These are phyloP conservation scores for Phytopythium cucurbitacearum DNA, from an alignment of 352 stramenopile species.

Conservation along the genomic window DNA sequence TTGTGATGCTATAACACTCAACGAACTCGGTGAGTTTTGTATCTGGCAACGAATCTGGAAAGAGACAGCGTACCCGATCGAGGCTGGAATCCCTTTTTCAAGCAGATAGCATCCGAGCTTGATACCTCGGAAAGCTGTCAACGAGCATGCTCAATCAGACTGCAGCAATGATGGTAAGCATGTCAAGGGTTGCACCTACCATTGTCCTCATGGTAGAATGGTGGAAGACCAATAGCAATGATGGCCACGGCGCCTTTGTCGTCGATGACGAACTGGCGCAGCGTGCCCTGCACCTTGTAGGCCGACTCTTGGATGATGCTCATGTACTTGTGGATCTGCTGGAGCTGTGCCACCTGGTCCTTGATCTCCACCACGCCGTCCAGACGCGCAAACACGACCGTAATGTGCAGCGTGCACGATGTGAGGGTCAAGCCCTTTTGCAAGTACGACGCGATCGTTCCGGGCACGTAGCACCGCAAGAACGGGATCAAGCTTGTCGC, in stretches of 20 bases:
- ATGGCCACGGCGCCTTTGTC: constrained; percentile 83
- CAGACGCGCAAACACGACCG: constrained; percentile 67
- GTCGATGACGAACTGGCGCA: constrained; percentile 86
- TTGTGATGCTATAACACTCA: constrained; percentile 42
- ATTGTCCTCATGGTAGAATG: constrained; percentile 87
- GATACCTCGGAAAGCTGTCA: constrained; percentile 50
- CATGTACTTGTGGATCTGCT: constrained; percentile 53
- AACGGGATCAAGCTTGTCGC: constrained; percentile 49
- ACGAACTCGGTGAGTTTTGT: not conserved
- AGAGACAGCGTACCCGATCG: constrained; percentile 45
- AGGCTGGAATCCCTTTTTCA: constrained; percentile 56
- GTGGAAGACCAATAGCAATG: constrained; percentile 66
- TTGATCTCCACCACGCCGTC: constrained; percentile 47
- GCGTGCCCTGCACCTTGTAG: constrained; percentile 74
- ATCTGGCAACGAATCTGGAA: not conserved
- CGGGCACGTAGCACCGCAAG: constrained; percentile 59
- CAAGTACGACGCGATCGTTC: constrained; percentile 62
- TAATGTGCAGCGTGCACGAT: constrained; percentile 65
- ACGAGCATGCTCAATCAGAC: constrained; percentile 5
- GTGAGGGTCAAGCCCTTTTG: constrained; percentile 62
- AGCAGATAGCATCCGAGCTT: constrained; percentile 63
- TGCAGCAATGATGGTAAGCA: not conserved
- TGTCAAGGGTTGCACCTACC: constrained; percentile 16
- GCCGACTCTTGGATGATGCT: constrained; percentile 70
- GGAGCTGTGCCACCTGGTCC: constrained; percentile 31